Evolutionary conservation across 495 filamentous ascomycete genomes (phyloP).

Genomic region (Penicillium verhagenii): DNA sequence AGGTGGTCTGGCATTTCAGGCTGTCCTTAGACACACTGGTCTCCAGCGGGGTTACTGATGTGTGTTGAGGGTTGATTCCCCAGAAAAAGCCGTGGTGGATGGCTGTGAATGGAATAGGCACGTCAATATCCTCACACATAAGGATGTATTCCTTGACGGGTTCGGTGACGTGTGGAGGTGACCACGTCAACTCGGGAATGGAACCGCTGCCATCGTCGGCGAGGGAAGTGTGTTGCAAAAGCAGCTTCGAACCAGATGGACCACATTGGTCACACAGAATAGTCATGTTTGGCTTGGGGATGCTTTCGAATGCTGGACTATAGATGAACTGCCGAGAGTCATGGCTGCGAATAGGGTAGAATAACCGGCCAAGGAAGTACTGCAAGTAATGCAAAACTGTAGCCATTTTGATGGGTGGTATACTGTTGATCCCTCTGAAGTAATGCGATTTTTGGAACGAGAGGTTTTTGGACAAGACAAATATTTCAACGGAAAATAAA

Average conservation of each 20-base stretch:
- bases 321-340: slow-evolving; percentile 28
- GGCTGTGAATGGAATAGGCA: slow-evolving; percentile 42
- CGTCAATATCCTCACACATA: slow-evolving; percentile 52
- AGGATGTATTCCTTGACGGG: slow-evolving; percentile 48
- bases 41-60: slow-evolving; percentile 9
- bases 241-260: slow-evolving; percentile 33
- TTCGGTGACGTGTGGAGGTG: slow-evolving; percentile 12
- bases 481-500: neutral
- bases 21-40: slow-evolving; percentile 6
- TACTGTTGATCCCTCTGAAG: no score
- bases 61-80: slow-evolving; percentile 30
- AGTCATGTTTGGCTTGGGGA: slow-evolving; percentile 39
- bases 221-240: slow-evolving; percentile 33
- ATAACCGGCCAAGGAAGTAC: slow-evolving; percentile 18
- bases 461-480: no score
- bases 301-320: slow-evolving; percentile 23
- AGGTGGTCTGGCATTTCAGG: slow-evolving; percentile 16
- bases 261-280: slow-evolving; percentile 43
- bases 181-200: slow-evolving; percentile 45
- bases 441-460: no score
- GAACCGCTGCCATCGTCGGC: slow-evolving; percentile 35
- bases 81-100: slow-evolving; percentile 49
- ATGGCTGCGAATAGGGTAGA: slow-evolving; percentile 30
- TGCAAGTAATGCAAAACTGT: slow-evolving; percentile 21
- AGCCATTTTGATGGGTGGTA: neutral